phyloP scores from a whole-genome alignment of 306 rosid species.

The Styphnolobium japonicum region DNA sequence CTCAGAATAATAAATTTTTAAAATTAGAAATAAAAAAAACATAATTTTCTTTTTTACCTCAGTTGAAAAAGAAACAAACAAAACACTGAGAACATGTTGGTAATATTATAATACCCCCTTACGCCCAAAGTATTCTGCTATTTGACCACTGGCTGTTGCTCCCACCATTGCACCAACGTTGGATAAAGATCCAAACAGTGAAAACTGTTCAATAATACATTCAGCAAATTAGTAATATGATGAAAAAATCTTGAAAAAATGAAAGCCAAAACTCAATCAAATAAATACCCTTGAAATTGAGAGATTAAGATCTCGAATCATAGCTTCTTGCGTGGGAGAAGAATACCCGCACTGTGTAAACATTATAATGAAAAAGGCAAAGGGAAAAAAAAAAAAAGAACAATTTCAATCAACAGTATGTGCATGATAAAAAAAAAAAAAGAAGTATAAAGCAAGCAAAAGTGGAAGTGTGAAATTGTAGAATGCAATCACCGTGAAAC shows the following conservation, averaged over 20 bases:
- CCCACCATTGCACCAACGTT: constrained; percentile 91
- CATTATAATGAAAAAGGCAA: not conserved
- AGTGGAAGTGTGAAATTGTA: not conserved
- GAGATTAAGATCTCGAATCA: constrained; percentile 57
- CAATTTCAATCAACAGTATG: not conserved
- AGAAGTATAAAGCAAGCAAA: not conserved
- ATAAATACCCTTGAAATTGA: constrained; percentile 54
- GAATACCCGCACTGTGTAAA: constrained; percentile 63
- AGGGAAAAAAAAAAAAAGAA: not conserved
- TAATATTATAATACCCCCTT: constrained; percentile 57
- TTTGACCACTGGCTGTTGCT: constrained; percentile 78
- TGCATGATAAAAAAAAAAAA: not conserved
- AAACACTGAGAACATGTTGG: not conserved
- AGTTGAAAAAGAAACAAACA: not conserved
- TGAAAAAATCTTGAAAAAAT: not conserved
- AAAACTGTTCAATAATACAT: constrained; percentile 49
- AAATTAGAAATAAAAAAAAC: not conserved
- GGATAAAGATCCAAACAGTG: constrained; percentile 69
- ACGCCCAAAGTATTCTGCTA: constrained; percentile 75
- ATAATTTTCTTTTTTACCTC: too few species aligned
- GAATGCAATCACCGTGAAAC: constrained; percentile 52
- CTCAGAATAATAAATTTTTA: not conserved
- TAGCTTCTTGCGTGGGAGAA: constrained; percentile 63
- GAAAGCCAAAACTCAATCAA: not conserved
- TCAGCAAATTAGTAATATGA: constrained; percentile 1